Evolutionary conservation across 805 yeast species (phyloP), one percentile per base, ranked within the genome.

Genomic region (Yarrowia deformans): DNA sequence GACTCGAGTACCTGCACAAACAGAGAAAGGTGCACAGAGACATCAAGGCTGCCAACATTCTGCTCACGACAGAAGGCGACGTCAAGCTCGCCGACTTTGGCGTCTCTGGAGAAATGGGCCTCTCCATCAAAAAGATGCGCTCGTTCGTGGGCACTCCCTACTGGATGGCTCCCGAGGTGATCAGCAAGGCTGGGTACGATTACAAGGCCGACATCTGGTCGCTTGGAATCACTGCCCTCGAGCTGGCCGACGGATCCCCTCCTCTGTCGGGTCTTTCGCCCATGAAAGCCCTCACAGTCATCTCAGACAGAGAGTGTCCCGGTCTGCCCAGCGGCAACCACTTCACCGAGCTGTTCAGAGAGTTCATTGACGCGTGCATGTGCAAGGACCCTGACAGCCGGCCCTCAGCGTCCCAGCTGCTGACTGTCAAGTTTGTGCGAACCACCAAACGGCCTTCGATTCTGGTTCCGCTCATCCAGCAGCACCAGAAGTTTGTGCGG

Each of bases 151-250:
- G 98, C 0, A 93, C 98, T 0, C 97, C 98, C 13, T 91, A 87
- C 78, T 93, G 98, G 98, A 93, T 94, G 98, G 98, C 99, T 0
- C 99, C 99, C 0, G 99, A 95, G 77, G 90, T 94, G n/a, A 94
- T 95, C 66, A 19, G 45, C 23, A 98, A 93, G 75, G 88, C 91
- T 1, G 97, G 95, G 0, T 93, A 95, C 77, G 84, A 90, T 75
- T 90, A 88, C 71, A 91, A 90, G 74, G 97, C 93, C 1, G 99
- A 95, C 76, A 90, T 95, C 67, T 95, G 99, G 99, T 93, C 97
- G 0, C 81, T 93, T 19, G 99, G 98, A 0, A 94, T 95, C 64
- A 93, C 98, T 0, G 87, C 91, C 0, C 89, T 91, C 74, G 99
- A 95, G 79, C 81, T 95, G 55, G 83, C 90, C 0, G 87, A 88